A percentile compares a stretch with the other conserved stretches of the same genome.
These are phyloP conservation scores for Geranomyces variabilis DNA, from an alignment of 192 early-diverging fungal species.

Conservation along the genomic window DNA sequence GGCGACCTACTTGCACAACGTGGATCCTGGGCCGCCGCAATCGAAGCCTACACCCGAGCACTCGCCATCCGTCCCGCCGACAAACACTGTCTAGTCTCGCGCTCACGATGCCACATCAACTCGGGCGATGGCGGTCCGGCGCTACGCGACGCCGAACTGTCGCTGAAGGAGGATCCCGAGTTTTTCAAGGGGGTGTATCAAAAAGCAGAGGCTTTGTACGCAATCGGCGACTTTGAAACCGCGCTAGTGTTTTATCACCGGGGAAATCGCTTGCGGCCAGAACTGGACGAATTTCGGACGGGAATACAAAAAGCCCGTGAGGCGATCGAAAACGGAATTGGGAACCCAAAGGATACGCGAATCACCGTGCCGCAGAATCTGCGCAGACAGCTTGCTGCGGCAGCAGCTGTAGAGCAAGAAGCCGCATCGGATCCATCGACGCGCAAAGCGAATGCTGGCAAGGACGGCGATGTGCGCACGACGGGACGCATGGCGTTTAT, in stretches of 20 bases:
- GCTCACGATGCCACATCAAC: slow-evolving; percentile 61
- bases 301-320: slow-evolving; percentile 67
- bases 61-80: slow-evolving; percentile 57
- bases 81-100: slow-evolving; percentile 61
- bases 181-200: slow-evolving; percentile 63
- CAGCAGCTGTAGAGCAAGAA: slow-evolving; percentile 29
- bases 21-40: slow-evolving; percentile 46
- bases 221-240: slow-evolving; percentile 64
- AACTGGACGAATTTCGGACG: slow-evolving; percentile 61
- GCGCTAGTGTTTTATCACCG: slow-evolving; percentile 63
- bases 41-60: slow-evolving; percentile 53
- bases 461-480: slow-evolving; percentile 19
- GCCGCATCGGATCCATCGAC: slow-evolving; percentile 32
- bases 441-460: slow-evolving; percentile 22
- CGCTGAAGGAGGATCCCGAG: slow-evolving; percentile 50
- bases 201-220: slow-evolving; percentile 67
- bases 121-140: slow-evolving; percentile 51
- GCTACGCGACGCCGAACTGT: slow-evolving; percentile 54
- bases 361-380: slow-evolving; percentile 30
- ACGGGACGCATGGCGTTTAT: neutral
- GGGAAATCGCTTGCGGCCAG: slow-evolving; percentile 57
- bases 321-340: slow-evolving; percentile 66
- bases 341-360: slow-evolving; percentile 36
- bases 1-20: slow-evolving; percentile 58
- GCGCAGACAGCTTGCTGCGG: slow-evolving; percentile 29